phyloP scores from a whole-genome alignment of 2,329 filamentous ascomycete genomes.

The Ascochyta lentis region DNA sequence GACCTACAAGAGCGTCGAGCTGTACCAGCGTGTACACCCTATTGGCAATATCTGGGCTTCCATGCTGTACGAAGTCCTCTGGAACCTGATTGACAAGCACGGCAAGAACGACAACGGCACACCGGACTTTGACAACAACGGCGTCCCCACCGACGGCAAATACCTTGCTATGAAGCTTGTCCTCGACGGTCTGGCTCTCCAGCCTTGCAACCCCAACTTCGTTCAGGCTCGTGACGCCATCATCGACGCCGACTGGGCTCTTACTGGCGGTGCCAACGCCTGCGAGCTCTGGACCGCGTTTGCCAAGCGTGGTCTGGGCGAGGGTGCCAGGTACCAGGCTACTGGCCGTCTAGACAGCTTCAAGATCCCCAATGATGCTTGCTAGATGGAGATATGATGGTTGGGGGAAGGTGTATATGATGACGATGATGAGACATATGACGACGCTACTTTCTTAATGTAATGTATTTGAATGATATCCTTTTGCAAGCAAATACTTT shows the following conservation, averaged over 20 bases:
- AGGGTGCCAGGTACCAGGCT: conserved; percentile 32
- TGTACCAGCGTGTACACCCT: conserved; percentile 52
- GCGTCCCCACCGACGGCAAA: conserved; percentile 61
- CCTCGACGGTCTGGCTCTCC: conserved; percentile 60
- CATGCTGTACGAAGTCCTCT: conserved; percentile 63
- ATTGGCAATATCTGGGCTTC: conserved; percentile 62
- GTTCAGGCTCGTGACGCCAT: conserved; percentile 62
- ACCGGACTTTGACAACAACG: conserved; percentile 53
- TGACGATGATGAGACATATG: conserved; percentile 7
- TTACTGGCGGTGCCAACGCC: conserved; percentile 59
- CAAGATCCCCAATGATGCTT: conserved; percentile 30
- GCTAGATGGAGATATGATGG: conserved; percentile 2
- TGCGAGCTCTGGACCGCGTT: conserved; percentile 64
- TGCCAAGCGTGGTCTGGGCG: conserved; percentile 63
- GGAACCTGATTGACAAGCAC: conserved; percentile 64
- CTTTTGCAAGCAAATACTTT: neutral
- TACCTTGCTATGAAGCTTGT: conserved; percentile 62
- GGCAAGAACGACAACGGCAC: conserved; percentile 56
- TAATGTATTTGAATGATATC: conserved; percentile 16
- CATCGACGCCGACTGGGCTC: conserved; percentile 60
- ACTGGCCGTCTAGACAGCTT: conserved; percentile 31
- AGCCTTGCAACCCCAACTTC: conserved; percentile 64
- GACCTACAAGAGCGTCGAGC: conserved; percentile 57
- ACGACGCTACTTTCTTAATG: conserved; percentile 5
- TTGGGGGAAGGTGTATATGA: conserved; percentile 1